Base-by-base conservation (phyloP, 2,329 filamentous ascomycete species). In the Aureobasidium pullulans region DNA sequence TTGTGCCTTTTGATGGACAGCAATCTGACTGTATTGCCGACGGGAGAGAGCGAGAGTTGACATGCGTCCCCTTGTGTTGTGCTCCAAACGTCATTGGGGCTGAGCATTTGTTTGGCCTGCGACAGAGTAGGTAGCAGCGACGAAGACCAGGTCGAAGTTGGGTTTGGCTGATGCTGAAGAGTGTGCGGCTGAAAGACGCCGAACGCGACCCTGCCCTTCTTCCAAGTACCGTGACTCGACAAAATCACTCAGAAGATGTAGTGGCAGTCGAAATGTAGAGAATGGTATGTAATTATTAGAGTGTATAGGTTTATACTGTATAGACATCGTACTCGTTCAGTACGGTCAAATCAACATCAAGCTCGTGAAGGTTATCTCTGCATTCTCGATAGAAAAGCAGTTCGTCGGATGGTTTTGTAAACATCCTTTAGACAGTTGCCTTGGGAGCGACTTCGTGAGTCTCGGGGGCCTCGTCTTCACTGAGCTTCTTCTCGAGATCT, bases 401-500 rank as follows among this genome's bases (percentile, higher is more conserved):
- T 6, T 40, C 31, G 7, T 29, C 16, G n/a, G 6, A 15, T 19
- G 4, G 4, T 6, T 16, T 37, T 36, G 36, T 43, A 43, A n/a
- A 53, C 3, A 23, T 23, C 28, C 37, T 6, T 44, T 36, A 56
- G 7, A 36, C 40, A 28, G 31, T 56, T 40, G 44, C n/a, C 16
- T 56, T 56, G 40, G 52, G 52, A 36, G 40, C 39, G 13, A 56
- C 40, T 6, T 64, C 62, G 11, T 61, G 52, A 4, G 56, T 62
- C 59, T 63, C 64, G 1, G 64, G 61, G 19, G 44, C 57, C 49
- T 57, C 59, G 11, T 65, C 64, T n/a, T 59, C 44, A 15, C 59
- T 62, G 4, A 62, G 31, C 42, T 60, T 63, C 62, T 68, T 66
- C 61, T 64, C 64, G 56, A 63, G 50, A 11, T 60, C 64, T 16